Evolutionary conservation across 805 yeast species (phyloP).

Genomic region (Priceomyces medius): DNA sequence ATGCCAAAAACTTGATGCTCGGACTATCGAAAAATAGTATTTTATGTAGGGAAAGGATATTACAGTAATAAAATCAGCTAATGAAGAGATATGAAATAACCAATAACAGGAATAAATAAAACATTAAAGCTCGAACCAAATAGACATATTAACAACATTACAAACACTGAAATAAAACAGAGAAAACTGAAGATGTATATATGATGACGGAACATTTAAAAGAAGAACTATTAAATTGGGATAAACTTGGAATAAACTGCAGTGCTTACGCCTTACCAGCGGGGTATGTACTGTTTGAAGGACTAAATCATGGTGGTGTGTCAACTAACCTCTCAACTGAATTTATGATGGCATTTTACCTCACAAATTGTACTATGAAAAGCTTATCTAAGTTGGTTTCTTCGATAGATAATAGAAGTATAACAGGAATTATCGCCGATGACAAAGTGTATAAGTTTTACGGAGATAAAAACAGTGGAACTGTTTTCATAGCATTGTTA

Average conservation of each 20-base stretch:
- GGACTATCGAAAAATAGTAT: no score
- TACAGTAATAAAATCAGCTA: no score
- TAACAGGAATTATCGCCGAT: conserved; percentile 26
- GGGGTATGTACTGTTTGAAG: neutral
- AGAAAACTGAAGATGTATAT: neutral
- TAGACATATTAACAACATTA: no score
- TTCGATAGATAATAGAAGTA: neutral
- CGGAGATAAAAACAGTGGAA: conserved; percentile 28
- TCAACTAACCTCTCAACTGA: neutral
- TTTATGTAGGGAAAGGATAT: no score
- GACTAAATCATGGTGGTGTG: neutral
- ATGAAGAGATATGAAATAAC: no score
- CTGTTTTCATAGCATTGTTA: conserved; percentile 43
- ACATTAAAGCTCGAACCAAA: no score
- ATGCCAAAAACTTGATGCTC: neutral
- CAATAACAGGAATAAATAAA: no score
- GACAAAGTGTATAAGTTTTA: conserved; percentile 11
- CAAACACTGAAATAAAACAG: no score
- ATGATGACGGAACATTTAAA: neutral
- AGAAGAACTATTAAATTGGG: neutral
- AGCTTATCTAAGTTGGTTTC: conserved; percentile 1
- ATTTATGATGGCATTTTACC: conserved; percentile 39
- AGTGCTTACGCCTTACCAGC: neutral
- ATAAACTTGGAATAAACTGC: neutral
- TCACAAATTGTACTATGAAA: conserved; percentile 45